Base-by-base conservation (phyloP, 73 alveolate species). In the Stentor coeruleus region DNA sequence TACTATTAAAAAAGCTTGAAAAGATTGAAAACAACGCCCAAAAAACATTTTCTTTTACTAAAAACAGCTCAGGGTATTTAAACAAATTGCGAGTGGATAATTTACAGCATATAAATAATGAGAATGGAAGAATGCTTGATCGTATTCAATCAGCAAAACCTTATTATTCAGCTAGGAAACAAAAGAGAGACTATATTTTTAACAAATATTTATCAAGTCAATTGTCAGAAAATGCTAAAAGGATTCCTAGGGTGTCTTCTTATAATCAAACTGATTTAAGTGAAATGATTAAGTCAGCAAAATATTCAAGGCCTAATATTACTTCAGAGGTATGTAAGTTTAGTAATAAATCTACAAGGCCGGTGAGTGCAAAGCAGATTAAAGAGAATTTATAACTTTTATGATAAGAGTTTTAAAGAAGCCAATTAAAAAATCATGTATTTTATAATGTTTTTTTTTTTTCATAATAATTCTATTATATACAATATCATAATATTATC, bases 191-290 rank as follows among this genome's bases (percentile, higher is more conserved):
- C 39, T 66, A 26, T 33, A 66, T 20, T 14, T 15, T 20, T 20
- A 20, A 33, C 2, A 26, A 66, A 40, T 66, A 66, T 66, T 40
- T 66, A 26, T 20, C 42, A 20, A 28, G 15, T 2, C 36, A 66
- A 66, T 40, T 66, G n/a, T 66, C 79, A 28, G 79, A 66, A 66
- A 66, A 66, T 33, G 79, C 79, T 33, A 0, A 40, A 31, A 66
- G 79, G 37, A 66, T 66, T 66, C 79, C 79, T 28, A 66, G 39
- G 40, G 33, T 26, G 14, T 28, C 79, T 0, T 66, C 79, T 0
- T 66, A 66, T 66, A 66, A 49, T 49, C 28, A 6, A 6, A 49
- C 20, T 49, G 66, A 66, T 20, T 20, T 20, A 2, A 66, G n/a
- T 66, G 79, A 31, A 33, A 66, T 66, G 0, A 66, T 26, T 1